Percentiles rank a stretch among this genome's conserved stretches.
These are phyloP conservation scores for Calonectria hongkongensis DNA, from an alignment of 2,329 filamentous ascomycete genomes.

Conservation along the genomic window DNA sequence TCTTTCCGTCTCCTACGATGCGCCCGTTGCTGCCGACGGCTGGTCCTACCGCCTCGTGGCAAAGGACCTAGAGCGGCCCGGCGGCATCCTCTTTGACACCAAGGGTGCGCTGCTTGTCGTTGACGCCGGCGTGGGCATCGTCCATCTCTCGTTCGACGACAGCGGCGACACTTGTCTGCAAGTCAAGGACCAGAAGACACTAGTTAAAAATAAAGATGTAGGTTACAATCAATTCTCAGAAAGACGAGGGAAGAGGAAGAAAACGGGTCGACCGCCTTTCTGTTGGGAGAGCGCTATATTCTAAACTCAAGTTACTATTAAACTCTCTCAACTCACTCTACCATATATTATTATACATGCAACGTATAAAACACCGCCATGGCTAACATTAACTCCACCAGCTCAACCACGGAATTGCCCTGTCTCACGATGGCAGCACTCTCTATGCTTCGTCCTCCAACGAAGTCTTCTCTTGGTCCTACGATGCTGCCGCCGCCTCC, in stretches of 20 bases:
- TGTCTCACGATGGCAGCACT: constrained; percentile 71
- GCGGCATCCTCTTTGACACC: constrained; percentile 67
- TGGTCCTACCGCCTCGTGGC: constrained; percentile 68
- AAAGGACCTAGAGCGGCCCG: constrained; percentile 64
- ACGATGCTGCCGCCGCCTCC: constrained; percentile 72
- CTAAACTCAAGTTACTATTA: background rate
- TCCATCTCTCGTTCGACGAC: constrained; percentile 64
- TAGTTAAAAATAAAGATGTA: constrained; percentile 62
- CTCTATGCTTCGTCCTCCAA: constrained; percentile 75
- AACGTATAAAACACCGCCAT: background rate
- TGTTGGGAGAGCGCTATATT: background rate
- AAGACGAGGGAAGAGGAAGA: background rate
- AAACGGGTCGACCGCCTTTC: background rate
- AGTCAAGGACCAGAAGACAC: constrained; percentile 59
- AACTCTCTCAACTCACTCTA: background rate
- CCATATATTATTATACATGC: background rate
- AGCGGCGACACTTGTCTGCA: constrained; percentile 64
- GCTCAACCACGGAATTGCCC: constrained; percentile 74
- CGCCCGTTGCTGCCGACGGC: constrained; percentile 63
- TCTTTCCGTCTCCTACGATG: constrained; percentile 59
- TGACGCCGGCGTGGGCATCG: constrained; percentile 64
- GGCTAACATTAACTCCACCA: constrained; percentile 49
- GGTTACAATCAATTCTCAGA: constrained; percentile 41
- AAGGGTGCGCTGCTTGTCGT: constrained; percentile 68
- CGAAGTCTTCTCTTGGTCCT: constrained; percentile 79